A percentile compares a stretch with the other conserved stretches of the same genome.
Evolutionary conservation across 352 stramenopile genomes (phyloP).

Genomic region (Peronospora tabacina): DNA sequence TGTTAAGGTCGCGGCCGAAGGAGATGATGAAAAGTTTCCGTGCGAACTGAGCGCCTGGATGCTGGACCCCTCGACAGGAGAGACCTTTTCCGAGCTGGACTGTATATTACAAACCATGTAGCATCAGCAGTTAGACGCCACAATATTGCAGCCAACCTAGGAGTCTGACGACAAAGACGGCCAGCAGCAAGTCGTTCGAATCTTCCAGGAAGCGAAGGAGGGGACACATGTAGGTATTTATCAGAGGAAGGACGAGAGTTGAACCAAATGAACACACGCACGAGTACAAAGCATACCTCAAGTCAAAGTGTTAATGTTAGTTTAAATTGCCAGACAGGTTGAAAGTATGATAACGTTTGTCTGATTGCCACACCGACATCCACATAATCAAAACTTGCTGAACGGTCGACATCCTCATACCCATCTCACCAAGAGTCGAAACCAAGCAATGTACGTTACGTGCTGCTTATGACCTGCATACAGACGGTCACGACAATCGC

Average conservation of each 20-base stretch:
- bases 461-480: no score
- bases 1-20: constrained; percentile 40
- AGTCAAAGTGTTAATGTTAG: no score
- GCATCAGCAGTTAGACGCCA: constrained; percentile 21
- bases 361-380: constrained; percentile 8
- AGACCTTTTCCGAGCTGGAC: constrained; percentile 38
- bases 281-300: constrained; percentile 13
- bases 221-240: constrained; percentile 39
- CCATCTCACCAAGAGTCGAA: background rate
- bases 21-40: constrained; percentile 44
- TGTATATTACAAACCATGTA: constrained; percentile 24
- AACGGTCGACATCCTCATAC: background rate
- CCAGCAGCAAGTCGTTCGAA: constrained; percentile 1
- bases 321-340: background rate
- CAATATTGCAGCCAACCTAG: constrained; percentile 15
- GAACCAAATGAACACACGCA: constrained; percentile 14
- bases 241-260: constrained; percentile 17
- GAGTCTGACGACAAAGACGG: constrained; percentile 14
- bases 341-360: constrained; percentile 26
- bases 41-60: constrained; percentile 55
- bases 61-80: constrained; percentile 30
- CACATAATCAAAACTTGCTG: constrained; percentile 9
- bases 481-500: no score
- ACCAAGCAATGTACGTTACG: background rate
- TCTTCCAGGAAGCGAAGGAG: constrained; percentile 16